Base-by-base conservation (phyloP, 768 basidiomycete species). In the Pilatotrama ljubarskyi region DNA sequence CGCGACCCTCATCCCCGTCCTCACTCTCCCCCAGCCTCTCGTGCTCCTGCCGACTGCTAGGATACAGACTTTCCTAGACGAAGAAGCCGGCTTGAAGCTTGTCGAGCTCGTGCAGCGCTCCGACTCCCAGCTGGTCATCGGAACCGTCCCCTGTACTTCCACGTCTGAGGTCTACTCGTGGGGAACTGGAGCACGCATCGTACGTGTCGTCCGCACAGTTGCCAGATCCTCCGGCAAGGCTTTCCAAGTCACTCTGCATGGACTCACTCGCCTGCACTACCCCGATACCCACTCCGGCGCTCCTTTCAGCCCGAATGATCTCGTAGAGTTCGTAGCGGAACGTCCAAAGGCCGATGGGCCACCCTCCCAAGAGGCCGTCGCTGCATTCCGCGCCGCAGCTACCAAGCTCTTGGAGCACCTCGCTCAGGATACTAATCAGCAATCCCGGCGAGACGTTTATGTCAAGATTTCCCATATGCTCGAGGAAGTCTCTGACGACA, bases 41-140 rank as follows among this genome's bases (percentile, higher is more conserved):
- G 75, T 95, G 58, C 83, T 95, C 37, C 82, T 93, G 13, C 93
- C 93, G 0, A 84, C 84, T 8, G 84, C 88, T 0, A 77, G 85
- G 14, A 76, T 90, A 43, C 86, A 89, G 0, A 73, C 93, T 59
- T 85, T 88, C 0, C 79, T 95, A 20, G 77, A 84, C 17, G 79
- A 78, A 18, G 64, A 80, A 22, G 78, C 87, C 36, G 90, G 87
- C 20, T 84, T 88, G 62, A 82, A 80, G 7, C 74, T 95, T 7
- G 77, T 90, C 37, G 74, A 83, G 0, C 80, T 91, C 64, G 81
- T 90, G 44, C 84, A 89, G 38, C 82, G 87, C 48, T 83, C 87
- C 2, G 88, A 91, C 51, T 73, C 82, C 2, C 83, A 90, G 25
- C 87, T 88, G 2, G 75, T 89, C 55, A 76, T 92, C 51, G 90